Evolutionary conservation across 768 basidiomycete species (phyloP).

Genomic region (Mycena vitilis): DNA sequence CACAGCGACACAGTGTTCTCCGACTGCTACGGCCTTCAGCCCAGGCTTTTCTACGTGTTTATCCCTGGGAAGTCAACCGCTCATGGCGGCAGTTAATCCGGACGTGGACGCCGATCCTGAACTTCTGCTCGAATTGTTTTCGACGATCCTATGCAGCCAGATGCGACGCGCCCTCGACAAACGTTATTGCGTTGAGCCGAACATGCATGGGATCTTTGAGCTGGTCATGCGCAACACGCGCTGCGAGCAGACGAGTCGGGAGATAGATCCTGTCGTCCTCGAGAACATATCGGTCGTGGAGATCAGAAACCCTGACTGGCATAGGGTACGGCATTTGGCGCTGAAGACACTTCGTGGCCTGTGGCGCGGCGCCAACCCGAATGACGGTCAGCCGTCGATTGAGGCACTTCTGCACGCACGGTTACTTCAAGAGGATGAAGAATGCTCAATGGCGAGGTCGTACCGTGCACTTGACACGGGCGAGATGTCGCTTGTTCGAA

Average conservation of each 20-base stretch:
- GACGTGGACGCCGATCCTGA: not conserved
- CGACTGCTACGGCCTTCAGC: not conserved
- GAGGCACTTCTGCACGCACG: not conserved
- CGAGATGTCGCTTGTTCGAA: not conserved
- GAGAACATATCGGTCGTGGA: no score
- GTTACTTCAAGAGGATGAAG: not conserved
- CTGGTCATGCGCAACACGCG: constrained; percentile 7
- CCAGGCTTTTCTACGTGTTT: not conserved
- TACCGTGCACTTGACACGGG: not conserved
- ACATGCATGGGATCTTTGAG: constrained; percentile 22
- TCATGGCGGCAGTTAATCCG: no score
- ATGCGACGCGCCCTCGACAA: not conserved
- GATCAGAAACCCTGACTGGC: no score
- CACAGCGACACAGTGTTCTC: constrained; percentile 3
- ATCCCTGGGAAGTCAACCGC: not conserved
- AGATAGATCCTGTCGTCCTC: no score
- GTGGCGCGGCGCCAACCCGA: not conserved
- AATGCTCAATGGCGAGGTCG: not conserved
- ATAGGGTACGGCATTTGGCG: not conserved
- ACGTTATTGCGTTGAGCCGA: constrained; percentile 4
- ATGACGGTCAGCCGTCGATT: not conserved
- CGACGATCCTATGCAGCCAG: constrained; percentile 8
- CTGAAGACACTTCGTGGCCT: not conserved
- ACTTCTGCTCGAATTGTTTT: not conserved
- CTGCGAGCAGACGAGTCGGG: not conserved